Base-by-base conservation (phyloP, 352 stramenopile species). In the Plasmopara viticola region DNA sequence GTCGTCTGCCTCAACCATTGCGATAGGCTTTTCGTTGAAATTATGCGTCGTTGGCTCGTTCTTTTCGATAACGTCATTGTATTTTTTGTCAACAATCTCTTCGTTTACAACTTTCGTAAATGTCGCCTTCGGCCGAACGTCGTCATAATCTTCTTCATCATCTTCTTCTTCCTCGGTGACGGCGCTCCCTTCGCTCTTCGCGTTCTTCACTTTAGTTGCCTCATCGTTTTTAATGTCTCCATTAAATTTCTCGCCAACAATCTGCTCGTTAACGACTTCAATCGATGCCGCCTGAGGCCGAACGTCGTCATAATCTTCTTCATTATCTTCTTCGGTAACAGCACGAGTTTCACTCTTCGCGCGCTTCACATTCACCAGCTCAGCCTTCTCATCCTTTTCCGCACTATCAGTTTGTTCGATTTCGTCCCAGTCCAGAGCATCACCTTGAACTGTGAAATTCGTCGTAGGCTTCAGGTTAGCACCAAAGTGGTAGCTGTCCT, bases 231-330 rank as follows among this genome's bases (percentile, higher is more conserved):
- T 25, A 25, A 25, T 25, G 20, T 25, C 20, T 25, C 20, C 3
- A 25, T 25, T 25, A 3, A 25, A 25, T 25, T 25, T 3, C 3
- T 25, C 20, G 20, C 20, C 20, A 25, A 25, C 31, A 35, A 35
- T 12, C 31, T 35, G 31, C 31, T 12, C 10, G 31, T 12, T 8
- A 8, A 12, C 31, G 10, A 35, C 31, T 2, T 35, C 31, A 8
- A 12, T 35, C 2, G 31, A 12, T 12, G 28, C 30, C 31, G 53
- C 43, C 14, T 64, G 48, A 20, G 62, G 56, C 5, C 51, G 57
- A 4, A 68, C 64, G 47, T 74, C 72, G 1, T 84, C 66, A 20
- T 83, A 77, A 6, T 74, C 68, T 17, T 76, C 66, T 18, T 70
- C 57, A 12, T 74, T 53, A 7, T 66, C 63, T 31, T 71, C 60